Conservation (phyloP, 257 asterid genomes). For the Henckelia pumila region DNA sequence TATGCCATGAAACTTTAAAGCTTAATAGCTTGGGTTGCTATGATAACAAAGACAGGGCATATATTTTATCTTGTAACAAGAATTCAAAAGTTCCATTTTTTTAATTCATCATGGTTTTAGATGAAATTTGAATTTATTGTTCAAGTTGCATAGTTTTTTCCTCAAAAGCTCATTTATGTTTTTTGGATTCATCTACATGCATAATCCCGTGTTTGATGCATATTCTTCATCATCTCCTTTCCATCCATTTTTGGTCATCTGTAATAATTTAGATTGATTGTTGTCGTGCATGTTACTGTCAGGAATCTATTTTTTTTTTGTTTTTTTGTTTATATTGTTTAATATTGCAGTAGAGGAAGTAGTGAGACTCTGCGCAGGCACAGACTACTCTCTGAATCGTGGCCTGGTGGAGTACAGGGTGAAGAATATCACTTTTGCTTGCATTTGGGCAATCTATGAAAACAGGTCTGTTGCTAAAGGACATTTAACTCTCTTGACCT, state of each 20-base stretch:
- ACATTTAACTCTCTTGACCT: neutral
- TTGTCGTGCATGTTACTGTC: conserved; percentile 5
- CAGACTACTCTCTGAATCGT: conserved; percentile 49
- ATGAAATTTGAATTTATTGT: no score
- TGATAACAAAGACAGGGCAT: no score
- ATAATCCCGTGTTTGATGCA: neutral
- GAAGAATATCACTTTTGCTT: conserved; percentile 59
- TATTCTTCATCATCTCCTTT: conserved; percentile 12
- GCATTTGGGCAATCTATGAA: conserved; percentile 67
- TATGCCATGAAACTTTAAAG: no score
- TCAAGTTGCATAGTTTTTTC: no score
- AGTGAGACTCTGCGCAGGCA: conserved; percentile 61
- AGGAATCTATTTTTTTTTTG: no score
- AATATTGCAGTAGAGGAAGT: conserved; percentile 52
- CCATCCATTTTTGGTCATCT: neutral
- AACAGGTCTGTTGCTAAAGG: conserved; percentile 57
- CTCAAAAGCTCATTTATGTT: neutral
- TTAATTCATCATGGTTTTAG: no score
- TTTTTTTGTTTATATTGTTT: conserved; percentile 19
- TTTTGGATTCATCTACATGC: neutral
- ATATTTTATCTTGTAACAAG: no score
- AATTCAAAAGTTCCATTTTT: no score
- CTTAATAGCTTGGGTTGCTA: no score
- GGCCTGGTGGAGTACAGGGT: conserved; percentile 78
- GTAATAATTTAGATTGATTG: no score